A percentile compares a stretch with the other conserved stretches of the same genome.
Conservation (phyloP, 176 grass and related monocot genomes). For the Avena insularis region DNA sequence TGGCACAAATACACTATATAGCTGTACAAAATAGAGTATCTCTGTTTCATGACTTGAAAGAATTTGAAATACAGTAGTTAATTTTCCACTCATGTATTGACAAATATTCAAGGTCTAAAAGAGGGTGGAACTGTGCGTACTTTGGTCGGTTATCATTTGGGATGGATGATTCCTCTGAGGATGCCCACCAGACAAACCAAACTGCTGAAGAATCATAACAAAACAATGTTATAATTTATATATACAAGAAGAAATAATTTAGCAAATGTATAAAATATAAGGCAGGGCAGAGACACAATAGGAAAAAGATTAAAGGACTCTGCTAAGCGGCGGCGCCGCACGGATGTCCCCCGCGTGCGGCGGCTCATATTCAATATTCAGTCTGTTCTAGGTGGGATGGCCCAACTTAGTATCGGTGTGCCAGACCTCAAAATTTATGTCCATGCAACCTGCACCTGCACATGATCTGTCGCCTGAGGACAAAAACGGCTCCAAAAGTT, state of each 20-base stretch:
- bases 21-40: neutral
- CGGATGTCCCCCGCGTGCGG: too few species aligned
- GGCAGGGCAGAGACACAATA: neutral
- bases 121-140: conserved; percentile 52
- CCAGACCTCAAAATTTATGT: too few species aligned
- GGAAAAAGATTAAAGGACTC: neutral
- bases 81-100: conserved; percentile 11
- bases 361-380: too few species aligned
- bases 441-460: too few species aligned
- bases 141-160: conserved; percentile 85
- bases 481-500: too few species aligned
- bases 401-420: too few species aligned
- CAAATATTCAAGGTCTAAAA: conserved; percentile 4
- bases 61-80: neutral
- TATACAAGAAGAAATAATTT: conserved; percentile 27
- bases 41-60: neutral
- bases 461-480: too few species aligned
- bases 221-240: conserved; percentile 19
- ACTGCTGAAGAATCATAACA: conserved; percentile 59
- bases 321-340: too few species aligned
- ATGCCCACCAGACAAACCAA: conserved; percentile 66
- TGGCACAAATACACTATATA: conserved; percentile 7
- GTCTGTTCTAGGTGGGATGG: too few species aligned
- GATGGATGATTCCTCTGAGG: conserved; percentile 86
- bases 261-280: conserved; percentile 4